Conservation (phyloP, 148 eudicot species). For the Nepenthes mirabilis region DNA sequence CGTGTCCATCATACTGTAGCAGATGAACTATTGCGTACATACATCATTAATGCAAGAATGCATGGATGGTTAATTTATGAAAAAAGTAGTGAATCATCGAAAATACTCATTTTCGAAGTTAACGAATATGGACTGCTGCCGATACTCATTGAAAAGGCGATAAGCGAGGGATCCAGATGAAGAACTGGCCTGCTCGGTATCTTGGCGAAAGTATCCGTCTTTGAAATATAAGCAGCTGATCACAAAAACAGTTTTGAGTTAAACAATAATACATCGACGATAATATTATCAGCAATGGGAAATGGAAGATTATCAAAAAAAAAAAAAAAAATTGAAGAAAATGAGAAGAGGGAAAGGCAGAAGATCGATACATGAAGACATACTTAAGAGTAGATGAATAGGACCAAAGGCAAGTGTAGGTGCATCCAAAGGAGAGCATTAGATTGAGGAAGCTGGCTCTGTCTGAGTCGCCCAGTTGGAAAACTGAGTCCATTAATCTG, state of each 20-base stretch:
- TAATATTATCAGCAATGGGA: too few relatives aligned
- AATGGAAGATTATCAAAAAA: too few relatives aligned
- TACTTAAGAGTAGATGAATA: slow-evolving; percentile 30
- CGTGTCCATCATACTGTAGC: neutral
- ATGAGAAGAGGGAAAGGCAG: neutral
- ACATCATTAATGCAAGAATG: neutral
- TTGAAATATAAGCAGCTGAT: slow-evolving; percentile 35
- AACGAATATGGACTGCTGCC: slow-evolving; percentile 7
- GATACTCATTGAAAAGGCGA: slow-evolving; percentile 38
- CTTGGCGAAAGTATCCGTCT: slow-evolving; percentile 47
- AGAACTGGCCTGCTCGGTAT: slow-evolving; percentile 19
- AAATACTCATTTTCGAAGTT: slow-evolving; percentile 4
- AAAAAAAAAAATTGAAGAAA: too few relatives aligned
- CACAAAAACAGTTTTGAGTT: neutral
- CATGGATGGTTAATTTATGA: slow-evolving; percentile 6
- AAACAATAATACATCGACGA: neutral
- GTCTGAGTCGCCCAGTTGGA: slow-evolving; percentile 31
- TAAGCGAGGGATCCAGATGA: slow-evolving; percentile 28
- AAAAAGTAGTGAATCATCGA: neutral
- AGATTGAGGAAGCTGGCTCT: slow-evolving; percentile 30
- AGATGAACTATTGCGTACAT: slow-evolving; percentile 3
- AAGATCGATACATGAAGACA: slow-evolving; percentile 9
- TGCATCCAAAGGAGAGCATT: slow-evolving; percentile 33
- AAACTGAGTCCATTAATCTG: slow-evolving; percentile 46
- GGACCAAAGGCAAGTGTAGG: slow-evolving; percentile 72